Evolutionary conservation across 2,329 filamentous ascomycete species (phyloP), one percentile per base, ranked within the genome.

Genomic region (Fusarium dimerum): DNA sequence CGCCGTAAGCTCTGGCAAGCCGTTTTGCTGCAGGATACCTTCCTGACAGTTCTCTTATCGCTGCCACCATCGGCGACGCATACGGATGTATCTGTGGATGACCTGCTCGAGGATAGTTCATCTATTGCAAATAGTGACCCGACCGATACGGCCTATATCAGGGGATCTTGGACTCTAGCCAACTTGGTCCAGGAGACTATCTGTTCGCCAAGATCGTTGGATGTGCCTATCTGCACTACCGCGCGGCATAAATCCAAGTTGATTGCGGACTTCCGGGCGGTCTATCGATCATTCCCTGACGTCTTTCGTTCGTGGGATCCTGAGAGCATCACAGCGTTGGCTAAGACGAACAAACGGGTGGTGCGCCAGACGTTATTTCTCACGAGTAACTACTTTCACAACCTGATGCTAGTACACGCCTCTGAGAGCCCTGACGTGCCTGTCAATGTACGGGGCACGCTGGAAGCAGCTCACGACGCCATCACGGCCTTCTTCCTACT

Each of bases 311-410:
- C 81, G 3, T 88, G 87, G 74, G 83, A 89, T 62, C 75, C 80
- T 5, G 78, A 80, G 3, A 80, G 80, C 18, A 78, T 91, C 39
- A 74, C 79, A 8, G 73, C 77, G 15, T 75, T 87, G 45, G 81
- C 83, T 2, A 73, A 73, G 42, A 79, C 72, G 2, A 85, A 88
- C 63, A 85, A 86, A 55, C 81, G 89, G 7, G 79, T 85, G 1
- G 83, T 90, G 15, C 78, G 88, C 1, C 89, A 93, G 70, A 90
- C 88, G 16, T 73, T 93, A 6, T 92, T 91, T 65, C 74, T 92
- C 30, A 88, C 86, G n/a, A 89, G 84, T 68, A 92, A 92, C 66
- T 92, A 90, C 72, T 90, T 86, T 70, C 89, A 93, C 67, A 91
- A 89, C 67, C 77, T 92, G 20, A 92, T 92, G 88, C 75, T 92